Evolutionary conservation across 2,329 filamentous ascomycete genomes (phyloP), one percentile per base, ranked within the genome.

Genomic region (Beauveria sp.): DNA sequence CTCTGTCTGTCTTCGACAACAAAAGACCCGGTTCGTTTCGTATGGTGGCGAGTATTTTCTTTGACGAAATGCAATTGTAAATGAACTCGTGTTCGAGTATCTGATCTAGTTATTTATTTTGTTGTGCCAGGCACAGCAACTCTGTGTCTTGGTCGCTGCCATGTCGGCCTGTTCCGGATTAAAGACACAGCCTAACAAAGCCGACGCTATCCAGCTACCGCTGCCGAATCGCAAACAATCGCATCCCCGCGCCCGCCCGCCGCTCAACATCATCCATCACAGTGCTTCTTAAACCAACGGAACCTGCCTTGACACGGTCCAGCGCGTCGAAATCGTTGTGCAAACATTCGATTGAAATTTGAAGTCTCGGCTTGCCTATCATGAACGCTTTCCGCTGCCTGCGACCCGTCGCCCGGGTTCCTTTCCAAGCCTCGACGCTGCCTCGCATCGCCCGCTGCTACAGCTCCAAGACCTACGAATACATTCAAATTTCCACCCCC

Each of bases 401-500:
- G 69, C 81, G 84, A 72, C 83, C 89, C 51, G 74, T 84, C 65
- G 82, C 83, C 70, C 69, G 69, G 50, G 68, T 73, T 59, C 69
- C 73, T 31, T 82, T 89, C 70, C 82, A 83, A 69, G 75, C 80
- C 48, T 79, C 78, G 56, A 81, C 81, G 48, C 76, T 88, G 42
- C 85, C 86, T 51, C 79, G 81, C 58, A 72, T 85, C 54, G 73
- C 77, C 64, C 80, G 84, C 57, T 75, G 76, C 64, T 83, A 82
- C 65, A 83, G 80, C 62, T 80, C 81, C 60, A 76, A 74, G 65
- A 73, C 75, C 60, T 97, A 96, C 76, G 89, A 97, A 72, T 88
- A 88, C 76, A 87, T 98, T 68, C 80, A 95, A 67, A 87, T 91
- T 56, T 91, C 90, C 20, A 86, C 85, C 67, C 93, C 93, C 10